Conservation (phyloP, 345 rosid species). For the Eucalyptus marginata region DNA sequence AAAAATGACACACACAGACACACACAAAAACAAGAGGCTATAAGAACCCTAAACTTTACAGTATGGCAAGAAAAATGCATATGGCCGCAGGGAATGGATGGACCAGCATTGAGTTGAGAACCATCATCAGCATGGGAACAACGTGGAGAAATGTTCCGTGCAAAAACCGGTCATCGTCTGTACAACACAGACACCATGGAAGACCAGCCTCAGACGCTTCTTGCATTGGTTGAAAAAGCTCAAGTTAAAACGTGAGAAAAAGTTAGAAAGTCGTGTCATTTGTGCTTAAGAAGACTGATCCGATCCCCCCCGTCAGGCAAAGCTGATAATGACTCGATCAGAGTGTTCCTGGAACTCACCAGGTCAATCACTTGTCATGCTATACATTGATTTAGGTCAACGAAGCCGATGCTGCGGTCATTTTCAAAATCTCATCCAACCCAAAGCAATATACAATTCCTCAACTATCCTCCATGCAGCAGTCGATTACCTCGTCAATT, state of each 20-base stretch:
- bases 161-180: background rate
- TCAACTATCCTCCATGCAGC: constrained; percentile 8
- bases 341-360: background rate
- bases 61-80: background rate
- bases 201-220: background rate
- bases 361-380: background rate
- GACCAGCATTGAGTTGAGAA: background rate
- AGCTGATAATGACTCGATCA: background rate
- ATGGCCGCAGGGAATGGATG: background rate
- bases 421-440: background rate
- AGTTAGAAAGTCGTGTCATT: background rate
- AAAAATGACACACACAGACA: background rate
- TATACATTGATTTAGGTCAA: background rate
- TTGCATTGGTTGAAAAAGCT: background rate
- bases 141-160: background rate
- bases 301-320: background rate
- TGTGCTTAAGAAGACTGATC: background rate
- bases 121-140: background rate
- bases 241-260: background rate
- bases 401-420: background rate
- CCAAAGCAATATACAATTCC: background rate
- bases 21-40: background rate
- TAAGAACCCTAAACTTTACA: background rate
- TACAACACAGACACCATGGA: background rate
- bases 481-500: constrained; percentile 38